Percentiles rank a stretch among this genome's conserved stretches.
Evolutionary conservation across 192 early-diverging fungal species (phyloP).

Genomic region (Backusella australiensis): DNA sequence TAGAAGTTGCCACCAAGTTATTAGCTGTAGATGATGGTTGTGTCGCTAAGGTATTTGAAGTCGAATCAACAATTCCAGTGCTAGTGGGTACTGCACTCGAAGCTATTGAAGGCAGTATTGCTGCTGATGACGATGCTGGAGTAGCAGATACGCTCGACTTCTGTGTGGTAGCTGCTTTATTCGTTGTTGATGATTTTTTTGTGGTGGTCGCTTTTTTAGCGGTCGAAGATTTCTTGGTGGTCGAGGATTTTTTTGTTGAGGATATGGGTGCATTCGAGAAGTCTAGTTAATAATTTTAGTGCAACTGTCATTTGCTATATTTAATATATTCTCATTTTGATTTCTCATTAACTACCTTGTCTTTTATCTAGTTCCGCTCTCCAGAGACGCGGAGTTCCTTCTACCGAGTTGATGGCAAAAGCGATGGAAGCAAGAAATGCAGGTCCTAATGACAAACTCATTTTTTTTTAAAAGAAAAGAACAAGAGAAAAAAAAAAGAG

Average conservation of each 20-base stretch:
- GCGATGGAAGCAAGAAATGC: conserved; percentile 12
- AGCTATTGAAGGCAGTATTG: background rate
- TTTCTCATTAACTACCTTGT: background rate
- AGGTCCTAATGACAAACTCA: conserved; percentile 6
- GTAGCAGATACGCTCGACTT: background rate
- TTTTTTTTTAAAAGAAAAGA: background rate
- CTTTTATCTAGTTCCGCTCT: background rate
- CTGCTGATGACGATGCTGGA: background rate
- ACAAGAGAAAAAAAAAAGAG: background rate
- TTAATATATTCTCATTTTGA: background rate
- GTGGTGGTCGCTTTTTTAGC: background rate
- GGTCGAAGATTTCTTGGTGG: background rate
- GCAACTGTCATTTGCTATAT: background rate
- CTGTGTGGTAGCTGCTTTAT: background rate
- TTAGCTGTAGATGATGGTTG: background rate
- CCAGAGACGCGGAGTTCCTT: conserved; percentile 7
- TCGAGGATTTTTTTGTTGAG: background rate
- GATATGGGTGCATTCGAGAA: background rate
- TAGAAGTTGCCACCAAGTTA: background rate
- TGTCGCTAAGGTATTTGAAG: background rate
- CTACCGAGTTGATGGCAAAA: background rate
- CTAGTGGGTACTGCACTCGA: background rate
- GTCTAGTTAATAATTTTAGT: background rate
- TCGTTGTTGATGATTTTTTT: background rate
- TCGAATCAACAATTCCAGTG: background rate